These are phyloP conservation scores for Neospermospora avenae DNA, from an alignment of 2,329 filamentous ascomycete species.

Conservation along the genomic window DNA sequence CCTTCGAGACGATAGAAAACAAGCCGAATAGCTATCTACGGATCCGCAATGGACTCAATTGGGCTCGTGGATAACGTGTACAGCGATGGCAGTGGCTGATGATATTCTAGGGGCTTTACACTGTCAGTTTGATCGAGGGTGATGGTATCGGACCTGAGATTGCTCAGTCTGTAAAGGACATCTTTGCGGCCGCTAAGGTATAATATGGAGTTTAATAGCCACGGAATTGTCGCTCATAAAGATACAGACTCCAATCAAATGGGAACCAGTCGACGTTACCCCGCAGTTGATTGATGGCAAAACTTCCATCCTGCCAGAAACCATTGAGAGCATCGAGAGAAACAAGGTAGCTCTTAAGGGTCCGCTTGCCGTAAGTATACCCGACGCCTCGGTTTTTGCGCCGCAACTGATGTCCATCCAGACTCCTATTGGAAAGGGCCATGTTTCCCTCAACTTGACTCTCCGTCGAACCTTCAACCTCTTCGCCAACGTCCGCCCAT, in stretches of 20 bases:
- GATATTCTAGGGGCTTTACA: slow-evolving; percentile 75
- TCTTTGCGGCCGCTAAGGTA: slow-evolving; percentile 93
- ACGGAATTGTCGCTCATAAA: slow-evolving; percentile 22
- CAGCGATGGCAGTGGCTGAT: slow-evolving; percentile 22
- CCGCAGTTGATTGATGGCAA: slow-evolving; percentile 91
- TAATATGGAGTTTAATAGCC: slow-evolving; percentile 25
- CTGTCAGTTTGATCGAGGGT: slow-evolving; percentile 96
- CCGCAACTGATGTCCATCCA: slow-evolving; percentile 36
- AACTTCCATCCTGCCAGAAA: slow-evolving; percentile 88
- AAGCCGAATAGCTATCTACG: slow-evolving; percentile 16
- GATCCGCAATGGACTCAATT: slow-evolving; percentile 25
- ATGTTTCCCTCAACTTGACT: slow-evolving; percentile 97
- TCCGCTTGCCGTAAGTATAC: slow-evolving; percentile 75
- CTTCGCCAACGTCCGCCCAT: slow-evolving; percentile 97
- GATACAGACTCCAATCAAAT: slow-evolving; percentile 78
- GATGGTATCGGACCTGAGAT: slow-evolving; percentile 99
- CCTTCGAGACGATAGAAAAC: slow-evolving; percentile 35
- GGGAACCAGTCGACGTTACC: slow-evolving; percentile 96
- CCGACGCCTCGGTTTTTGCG: slow-evolving; percentile 19
- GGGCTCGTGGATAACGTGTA: slow-evolving; percentile 10
- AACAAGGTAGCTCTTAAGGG: slow-evolving; percentile 99
- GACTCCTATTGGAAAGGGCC: slow-evolving; percentile 97
- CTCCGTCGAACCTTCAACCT: slow-evolving; percentile 99
- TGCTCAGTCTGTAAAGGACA: slow-evolving; percentile 96
- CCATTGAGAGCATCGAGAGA: slow-evolving; percentile 88